phyloP scores from a whole-genome alignment of 306 rosid genomes.

The Macrotyloma uniflorum region DNA sequence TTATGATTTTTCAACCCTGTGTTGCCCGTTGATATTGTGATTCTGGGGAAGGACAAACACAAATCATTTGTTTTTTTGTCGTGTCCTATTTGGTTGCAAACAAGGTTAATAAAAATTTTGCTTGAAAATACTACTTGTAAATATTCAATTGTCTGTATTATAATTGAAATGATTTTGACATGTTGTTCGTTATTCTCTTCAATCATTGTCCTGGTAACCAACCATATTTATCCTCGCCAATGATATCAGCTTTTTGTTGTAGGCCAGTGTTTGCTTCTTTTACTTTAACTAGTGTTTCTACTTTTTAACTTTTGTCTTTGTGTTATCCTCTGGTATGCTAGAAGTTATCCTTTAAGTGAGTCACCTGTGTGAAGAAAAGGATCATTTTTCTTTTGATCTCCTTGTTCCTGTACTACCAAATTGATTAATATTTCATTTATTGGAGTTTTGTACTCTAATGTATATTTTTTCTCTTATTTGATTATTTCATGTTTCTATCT shows the following conservation, averaged over 20 bases:
- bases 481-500: constrained; percentile 23
- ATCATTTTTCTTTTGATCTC: constrained; percentile 35
- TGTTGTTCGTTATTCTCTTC: constrained; percentile 8
- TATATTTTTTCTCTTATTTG: constrained; percentile 1
- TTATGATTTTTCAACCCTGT: neutral
- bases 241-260: constrained; percentile 31
- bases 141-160: constrained; percentile 16
- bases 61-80: constrained; percentile 14
- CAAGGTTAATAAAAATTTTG: neutral
- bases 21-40: constrained; percentile 22
- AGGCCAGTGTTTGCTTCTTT: constrained; percentile 30
- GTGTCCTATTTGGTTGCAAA: neutral
- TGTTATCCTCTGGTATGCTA: constrained; percentile 43
- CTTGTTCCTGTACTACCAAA: constrained; percentile 29
- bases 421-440: constrained; percentile 32
- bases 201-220: constrained; percentile 29
- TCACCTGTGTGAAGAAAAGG: constrained; percentile 43
- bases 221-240: constrained; percentile 23
- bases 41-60: constrained; percentile 25
- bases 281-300: constrained; percentile 35
- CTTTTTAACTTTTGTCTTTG: constrained; percentile 1
- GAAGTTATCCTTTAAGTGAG: constrained; percentile 47
- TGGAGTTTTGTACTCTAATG: constrained; percentile 15
- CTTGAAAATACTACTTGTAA: constrained; percentile 3
- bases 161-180: constrained; percentile 30